phyloP scores from a whole-genome alignment of 176 grass and related monocot species.

The Hsuehochloa calcarea region DNA sequence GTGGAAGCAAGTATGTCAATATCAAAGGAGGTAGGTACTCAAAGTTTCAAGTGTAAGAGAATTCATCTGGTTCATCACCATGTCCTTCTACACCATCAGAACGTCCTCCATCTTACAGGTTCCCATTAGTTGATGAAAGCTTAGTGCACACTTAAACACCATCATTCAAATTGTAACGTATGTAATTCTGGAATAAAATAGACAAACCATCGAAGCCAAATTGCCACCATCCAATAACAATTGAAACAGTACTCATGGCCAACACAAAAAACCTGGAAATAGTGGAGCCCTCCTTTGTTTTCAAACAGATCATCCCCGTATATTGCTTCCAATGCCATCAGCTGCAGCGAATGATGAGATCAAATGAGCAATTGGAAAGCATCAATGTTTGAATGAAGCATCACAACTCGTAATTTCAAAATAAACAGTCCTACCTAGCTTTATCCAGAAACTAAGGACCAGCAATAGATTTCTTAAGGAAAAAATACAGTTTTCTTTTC shows the following conservation, averaged over 20 bases:
- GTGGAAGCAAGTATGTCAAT: constrained; percentile 54
- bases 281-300: constrained; percentile 42
- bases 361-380: background rate
- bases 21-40: constrained; percentile 50
- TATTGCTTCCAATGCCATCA: constrained; percentile 54
- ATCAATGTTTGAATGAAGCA: background rate
- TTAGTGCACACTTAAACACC: constrained; percentile 12
- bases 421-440: background rate
- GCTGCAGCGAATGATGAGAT: constrained; percentile 19
- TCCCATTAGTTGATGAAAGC: constrained; percentile 13
- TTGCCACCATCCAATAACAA: background rate
- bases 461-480: background rate
- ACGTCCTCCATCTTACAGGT: constrained; percentile 6
- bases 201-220: background rate
- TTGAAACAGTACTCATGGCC: background rate
- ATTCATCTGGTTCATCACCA: constrained; percentile 18
- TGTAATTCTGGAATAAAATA: constrained; percentile 19
- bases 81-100: background rate
- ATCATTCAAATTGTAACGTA: constrained; percentile 23
- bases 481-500: background rate
- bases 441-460: background rate
- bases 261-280: constrained; percentile 44
- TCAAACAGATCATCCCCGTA: constrained; percentile 38
- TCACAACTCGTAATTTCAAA: background rate
- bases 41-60: constrained; percentile 42